These are phyloP conservation scores for Beta corolliflora DNA, from an alignment of 179 eudicot genomes.

Conservation along the genomic window DNA sequence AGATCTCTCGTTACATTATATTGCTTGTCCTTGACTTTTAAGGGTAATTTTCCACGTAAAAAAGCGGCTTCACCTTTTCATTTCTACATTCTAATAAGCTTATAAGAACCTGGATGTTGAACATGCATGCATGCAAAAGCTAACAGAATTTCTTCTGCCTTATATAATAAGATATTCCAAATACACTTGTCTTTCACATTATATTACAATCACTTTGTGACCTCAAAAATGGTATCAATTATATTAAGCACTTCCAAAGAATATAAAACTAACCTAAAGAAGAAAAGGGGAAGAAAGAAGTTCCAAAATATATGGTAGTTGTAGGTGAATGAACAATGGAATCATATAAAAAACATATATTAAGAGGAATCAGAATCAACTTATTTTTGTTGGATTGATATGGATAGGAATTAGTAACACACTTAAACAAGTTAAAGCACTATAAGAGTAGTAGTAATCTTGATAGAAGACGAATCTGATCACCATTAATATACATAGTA, in stretches of 20 bases:
- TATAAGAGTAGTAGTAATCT: background rate
- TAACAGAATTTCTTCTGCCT: background rate
- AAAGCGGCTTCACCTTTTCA: constrained; percentile 17
- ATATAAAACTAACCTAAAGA: background rate
- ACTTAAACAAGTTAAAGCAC: constrained; percentile 11
- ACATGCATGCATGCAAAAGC: background rate
- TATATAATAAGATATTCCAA: constrained; percentile 21
- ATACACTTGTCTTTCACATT: constrained; percentile 16
- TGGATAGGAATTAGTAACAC: constrained; percentile 10
- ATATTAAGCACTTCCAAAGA: constrained; percentile 14
- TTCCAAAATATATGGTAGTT: background rate
- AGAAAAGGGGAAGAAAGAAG: background rate
- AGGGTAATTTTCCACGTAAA: constrained; percentile 7
- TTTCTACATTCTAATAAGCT: constrained; percentile 14
- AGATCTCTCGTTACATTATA: background rate
- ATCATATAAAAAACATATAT: background rate
- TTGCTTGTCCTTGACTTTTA: background rate
- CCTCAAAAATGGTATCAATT: constrained; percentile 18
- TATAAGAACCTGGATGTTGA: background rate
- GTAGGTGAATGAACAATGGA: background rate
- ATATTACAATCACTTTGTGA: constrained; percentile 8
- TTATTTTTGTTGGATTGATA: background rate
- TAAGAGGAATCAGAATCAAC: constrained; percentile 1
- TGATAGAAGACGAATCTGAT: constrained; percentile 1
- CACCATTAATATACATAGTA: background rate